Evolutionary conservation across 768 basidiomycete species (phyloP).

Genomic region (Tulasnella calospora): DNA sequence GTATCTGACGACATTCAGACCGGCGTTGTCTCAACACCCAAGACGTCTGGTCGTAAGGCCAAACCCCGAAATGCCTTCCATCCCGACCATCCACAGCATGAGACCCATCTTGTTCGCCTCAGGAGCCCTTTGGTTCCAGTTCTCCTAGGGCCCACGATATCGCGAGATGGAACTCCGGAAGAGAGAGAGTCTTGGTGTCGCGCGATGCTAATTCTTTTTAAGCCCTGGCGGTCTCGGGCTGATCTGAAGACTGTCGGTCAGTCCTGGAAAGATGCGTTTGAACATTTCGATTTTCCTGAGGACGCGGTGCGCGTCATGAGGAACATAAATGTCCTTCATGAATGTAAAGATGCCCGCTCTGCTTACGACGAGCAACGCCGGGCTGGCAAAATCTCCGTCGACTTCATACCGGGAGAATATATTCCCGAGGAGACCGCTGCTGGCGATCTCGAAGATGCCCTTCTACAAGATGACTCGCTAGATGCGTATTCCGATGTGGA

Average conservation of each 20-base stretch:
- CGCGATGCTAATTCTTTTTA: conserved; percentile 44
- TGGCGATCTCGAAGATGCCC: no score
- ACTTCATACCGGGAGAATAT: no score
- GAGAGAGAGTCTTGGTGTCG: conserved; percentile 33
- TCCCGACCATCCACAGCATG: background rate
- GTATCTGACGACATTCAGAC: conserved; percentile 20
- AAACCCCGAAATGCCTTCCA: background rate
- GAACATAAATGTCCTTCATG: conserved; percentile 45
- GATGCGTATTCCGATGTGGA: no score
- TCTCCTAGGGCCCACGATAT: conserved; percentile 38
- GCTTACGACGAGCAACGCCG: no score
- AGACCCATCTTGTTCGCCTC: background rate
- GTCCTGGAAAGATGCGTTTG: conserved; percentile 38
- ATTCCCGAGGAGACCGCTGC: no score
- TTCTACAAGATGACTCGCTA: no score
- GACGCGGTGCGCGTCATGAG: conserved; percentile 32
- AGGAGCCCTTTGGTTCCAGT: conserved; percentile 34
- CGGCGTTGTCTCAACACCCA: background rate
- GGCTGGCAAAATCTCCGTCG: no score
- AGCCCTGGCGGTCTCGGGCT: conserved; percentile 38
- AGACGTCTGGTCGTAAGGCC: background rate
- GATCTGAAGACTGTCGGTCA: conserved; percentile 32
- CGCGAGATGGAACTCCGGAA: conserved; percentile 33
- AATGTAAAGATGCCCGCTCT: conserved; percentile 38
- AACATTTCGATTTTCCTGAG: conserved; percentile 3